Evolutionary conservation across 768 basidiomycete species (phyloP).

Genomic region (Russula virescens): DNA sequence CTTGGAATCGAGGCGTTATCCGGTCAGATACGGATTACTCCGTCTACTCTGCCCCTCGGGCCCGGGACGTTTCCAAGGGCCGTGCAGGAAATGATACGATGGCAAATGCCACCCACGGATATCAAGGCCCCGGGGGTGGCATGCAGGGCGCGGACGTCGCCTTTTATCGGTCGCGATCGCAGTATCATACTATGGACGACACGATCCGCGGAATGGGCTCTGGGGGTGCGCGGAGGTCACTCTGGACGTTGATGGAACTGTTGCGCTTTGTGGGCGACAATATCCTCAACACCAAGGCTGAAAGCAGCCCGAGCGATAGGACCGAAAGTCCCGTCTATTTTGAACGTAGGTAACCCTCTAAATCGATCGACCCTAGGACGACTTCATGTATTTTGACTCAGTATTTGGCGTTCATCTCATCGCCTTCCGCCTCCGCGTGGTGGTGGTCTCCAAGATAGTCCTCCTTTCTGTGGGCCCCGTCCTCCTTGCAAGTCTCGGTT

Average conservation of each 20-base stretch:
- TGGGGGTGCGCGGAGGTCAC: constrained; percentile 45
- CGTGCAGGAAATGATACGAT: neutral
- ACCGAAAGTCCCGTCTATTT: constrained; percentile 53
- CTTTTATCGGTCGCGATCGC: constrained; percentile 68
- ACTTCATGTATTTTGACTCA: constrained; percentile 27
- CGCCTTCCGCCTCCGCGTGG: constrained; percentile 44
- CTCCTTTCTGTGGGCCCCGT: constrained; percentile 61
- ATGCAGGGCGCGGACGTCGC: constrained; percentile 74
- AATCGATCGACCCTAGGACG: neutral
- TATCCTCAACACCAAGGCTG: constrained; percentile 40
- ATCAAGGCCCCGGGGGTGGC: constrained; percentile 29
- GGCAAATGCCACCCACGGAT: neutral
- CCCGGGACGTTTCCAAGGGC: neutral
- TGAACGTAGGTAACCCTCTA: constrained; percentile 47
- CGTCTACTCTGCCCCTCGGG: constrained; percentile 43
- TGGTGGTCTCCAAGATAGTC: constrained; percentile 54
- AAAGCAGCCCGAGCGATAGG: constrained; percentile 23
- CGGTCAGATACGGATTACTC: constrained; percentile 70
- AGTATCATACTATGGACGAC: constrained; percentile 75
- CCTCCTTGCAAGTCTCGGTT: constrained; percentile 37
- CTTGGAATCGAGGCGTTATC: constrained; percentile 58
- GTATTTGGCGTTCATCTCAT: constrained; percentile 56
- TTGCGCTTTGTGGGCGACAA: constrained; percentile 48
- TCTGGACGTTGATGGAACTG: constrained; percentile 80
- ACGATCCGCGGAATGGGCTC: constrained; percentile 49